A percentile compares a stretch with the other conserved stretches of the same genome.
phyloP scores from a whole-genome alignment of 75 land plant species.

The Chamaecyparis obtusa region DNA sequence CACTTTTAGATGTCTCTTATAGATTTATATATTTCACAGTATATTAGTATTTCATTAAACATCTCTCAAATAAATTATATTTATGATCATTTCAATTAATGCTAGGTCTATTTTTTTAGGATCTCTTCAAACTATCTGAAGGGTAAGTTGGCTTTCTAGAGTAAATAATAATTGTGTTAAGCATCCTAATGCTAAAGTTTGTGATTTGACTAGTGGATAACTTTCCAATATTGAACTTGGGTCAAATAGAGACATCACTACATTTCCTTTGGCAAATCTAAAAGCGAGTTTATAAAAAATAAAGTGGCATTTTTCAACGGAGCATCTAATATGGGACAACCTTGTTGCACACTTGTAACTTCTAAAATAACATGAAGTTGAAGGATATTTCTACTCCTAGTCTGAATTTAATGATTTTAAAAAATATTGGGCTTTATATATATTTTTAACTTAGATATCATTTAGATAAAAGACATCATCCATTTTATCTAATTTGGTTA shows the following conservation, averaged over 20 bases:
- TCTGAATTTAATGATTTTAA: background rate
- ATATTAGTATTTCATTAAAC: background rate
- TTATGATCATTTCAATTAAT: background rate
- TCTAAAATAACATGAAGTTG: background rate
- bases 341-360: too few relatives aligned
- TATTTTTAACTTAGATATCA: background rate
- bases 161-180: constrained; percentile 45
- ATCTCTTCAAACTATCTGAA: constrained; percentile 42
- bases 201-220: constrained; percentile 31
- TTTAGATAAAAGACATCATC: background rate
- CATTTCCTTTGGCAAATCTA: constrained; percentile 50
- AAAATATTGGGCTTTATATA: background rate
- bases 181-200: constrained; percentile 45
- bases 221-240: constrained; percentile 44
- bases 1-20: background rate
- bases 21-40: background rate
- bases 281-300: constrained; percentile 33
- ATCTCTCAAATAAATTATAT: background rate
- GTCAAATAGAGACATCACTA: constrained; percentile 59
- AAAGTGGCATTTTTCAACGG: background rate
- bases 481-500: background rate
- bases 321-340: background rate
- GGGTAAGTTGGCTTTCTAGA: constrained; percentile 40
- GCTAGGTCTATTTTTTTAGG: constrained; percentile 23
- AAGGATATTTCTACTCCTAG: background rate